Conservation (phyloP, 2,329 filamentous ascomycete genomes). For the Helicocarpus griseus region DNA sequence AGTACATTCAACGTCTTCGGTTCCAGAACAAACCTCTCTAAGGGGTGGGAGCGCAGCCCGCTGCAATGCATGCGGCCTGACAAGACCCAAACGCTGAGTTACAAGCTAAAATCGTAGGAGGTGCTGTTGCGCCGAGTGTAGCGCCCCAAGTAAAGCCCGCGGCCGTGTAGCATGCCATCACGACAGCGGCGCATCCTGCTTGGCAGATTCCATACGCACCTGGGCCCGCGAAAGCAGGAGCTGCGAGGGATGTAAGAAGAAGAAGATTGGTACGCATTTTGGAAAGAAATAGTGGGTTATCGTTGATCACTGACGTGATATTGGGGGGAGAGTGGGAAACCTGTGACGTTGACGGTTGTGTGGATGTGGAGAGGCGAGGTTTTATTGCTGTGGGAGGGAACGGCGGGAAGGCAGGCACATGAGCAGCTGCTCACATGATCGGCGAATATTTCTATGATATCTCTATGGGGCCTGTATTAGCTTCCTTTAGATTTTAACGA, state of each 20-base stretch:
- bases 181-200: constrained; percentile 36
- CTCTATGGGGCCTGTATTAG: too few relatives aligned
- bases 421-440: too few relatives aligned
- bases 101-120: constrained; percentile 35
- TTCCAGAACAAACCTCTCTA: constrained; percentile 14
- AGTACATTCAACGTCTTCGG: background rate
- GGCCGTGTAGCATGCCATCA: constrained; percentile 39
- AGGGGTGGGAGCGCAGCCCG: constrained; percentile 24
- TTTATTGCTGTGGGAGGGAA: too few relatives aligned
- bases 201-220: constrained; percentile 38
- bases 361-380: too few relatives aligned
- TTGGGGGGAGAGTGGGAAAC: too few relatives aligned
- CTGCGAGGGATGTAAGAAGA: background rate
- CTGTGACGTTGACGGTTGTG: too few relatives aligned
- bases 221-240: constrained; percentile 8
- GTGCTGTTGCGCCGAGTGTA: constrained; percentile 28
- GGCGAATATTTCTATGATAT: too few relatives aligned
- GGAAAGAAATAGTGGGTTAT: background rate
- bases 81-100: constrained; percentile 39
- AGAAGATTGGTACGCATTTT: background rate
- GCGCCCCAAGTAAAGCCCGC: constrained; percentile 37
- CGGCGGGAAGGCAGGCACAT: too few relatives aligned
- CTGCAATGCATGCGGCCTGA: constrained; percentile 35
- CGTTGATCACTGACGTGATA: too few relatives aligned
- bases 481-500: too few relatives aligned